A percentile compares a stretch with the other conserved stretches of the same genome.
Conservation (phyloP, 192 early-diverging fungal species). For the Coemansia sp. region DNA sequence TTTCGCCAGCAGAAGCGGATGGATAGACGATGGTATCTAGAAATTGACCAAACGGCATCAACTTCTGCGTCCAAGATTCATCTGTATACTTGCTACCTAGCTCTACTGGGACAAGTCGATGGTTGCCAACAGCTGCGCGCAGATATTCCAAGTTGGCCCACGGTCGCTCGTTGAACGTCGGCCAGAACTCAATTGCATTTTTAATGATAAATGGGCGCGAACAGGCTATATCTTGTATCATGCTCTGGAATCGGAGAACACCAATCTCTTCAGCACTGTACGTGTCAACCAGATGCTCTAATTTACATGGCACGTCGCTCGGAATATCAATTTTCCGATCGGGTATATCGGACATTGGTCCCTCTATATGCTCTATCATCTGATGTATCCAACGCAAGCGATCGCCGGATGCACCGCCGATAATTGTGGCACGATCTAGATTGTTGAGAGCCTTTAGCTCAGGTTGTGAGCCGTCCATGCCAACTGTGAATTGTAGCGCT, state of each 20-base stretch:
- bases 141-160: slow-evolving; percentile 68
- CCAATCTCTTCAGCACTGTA: slow-evolving; percentile 12
- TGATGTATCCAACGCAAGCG: slow-evolving; percentile 24
- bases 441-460: slow-evolving; percentile 13
- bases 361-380: slow-evolving; percentile 12
- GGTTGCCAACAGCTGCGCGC: slow-evolving; percentile 55
- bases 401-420: slow-evolving; percentile 6
- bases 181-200: slow-evolving; percentile 31
- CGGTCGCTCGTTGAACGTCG: slow-evolving; percentile 31
- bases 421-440: slow-evolving; percentile 21
- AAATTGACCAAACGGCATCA: slow-evolving; percentile 72
- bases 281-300: slow-evolving; percentile 5
- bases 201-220: slow-evolving; percentile 29
- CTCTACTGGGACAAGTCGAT: slow-evolving; percentile 81
- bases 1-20: not conserved
- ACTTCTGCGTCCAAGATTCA: slow-evolving; percentile 66
- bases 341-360: not conserved
- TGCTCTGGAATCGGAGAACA: slow-evolving; percentile 12
- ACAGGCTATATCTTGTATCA: slow-evolving; percentile 4
- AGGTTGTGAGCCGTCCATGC: not conserved
- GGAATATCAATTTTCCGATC: slow-evolving; percentile 1
- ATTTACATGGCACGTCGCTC: not conserved
- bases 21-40: slow-evolving; percentile 49
- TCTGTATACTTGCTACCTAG: slow-evolving; percentile 79
- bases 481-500: slow-evolving; percentile 9